Base-by-base conservation (phyloP, 768 basidiomycete species). In the Termitomyces sp. region DNA sequence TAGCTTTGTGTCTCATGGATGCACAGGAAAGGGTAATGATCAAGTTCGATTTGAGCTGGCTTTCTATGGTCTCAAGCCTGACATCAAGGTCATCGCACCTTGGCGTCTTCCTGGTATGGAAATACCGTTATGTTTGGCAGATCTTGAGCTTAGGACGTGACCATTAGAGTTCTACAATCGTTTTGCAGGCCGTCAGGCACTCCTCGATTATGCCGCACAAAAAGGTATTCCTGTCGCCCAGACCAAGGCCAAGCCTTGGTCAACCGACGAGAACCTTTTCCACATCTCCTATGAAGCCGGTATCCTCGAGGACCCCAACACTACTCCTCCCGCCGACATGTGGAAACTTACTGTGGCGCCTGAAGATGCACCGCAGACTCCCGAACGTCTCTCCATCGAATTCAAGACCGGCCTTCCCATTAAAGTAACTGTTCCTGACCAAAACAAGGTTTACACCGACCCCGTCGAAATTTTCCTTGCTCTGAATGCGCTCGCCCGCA, bases 261-360 rank as follows among this genome's bases (percentile, higher is more conserved):
- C 96, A 3, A 99, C 97, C 6, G 96, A 99, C 70, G 97, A 98
- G 76, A 99, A 98, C 77, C 81, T 99, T 48, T 98, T 96, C 87
- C 97, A 99, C 78, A 99, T 98, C 74, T 98, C 97, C 17, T 99
- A 98, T 75, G 97, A 99, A 73, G 96, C 97, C 11, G 97, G 96
- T 45, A 98, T 99, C 71, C 86, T 99, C 61, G 97, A 99, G 72
- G 90, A 98, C 68, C 97, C 97, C 61, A 84, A 96, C 78, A 86
- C 78, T 58, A 98, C 94, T 5, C 97, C 97, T 53, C 96, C 96
- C 17, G 69, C 71, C 12, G 96, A 98, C 79, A 99, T 99, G 97
- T 99, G 97, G 97, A 98, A 98, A 73, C 85, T 98, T 62, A 98
- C 92, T 60, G 78, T 80, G 55, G 81, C 89, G 26, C 88, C 91